Percentiles rank a stretch among this genome's conserved stretches.
Evolutionary conservation across 257 asterid genomes (phyloP).

Genomic region (Solanum medicagineum): DNA sequence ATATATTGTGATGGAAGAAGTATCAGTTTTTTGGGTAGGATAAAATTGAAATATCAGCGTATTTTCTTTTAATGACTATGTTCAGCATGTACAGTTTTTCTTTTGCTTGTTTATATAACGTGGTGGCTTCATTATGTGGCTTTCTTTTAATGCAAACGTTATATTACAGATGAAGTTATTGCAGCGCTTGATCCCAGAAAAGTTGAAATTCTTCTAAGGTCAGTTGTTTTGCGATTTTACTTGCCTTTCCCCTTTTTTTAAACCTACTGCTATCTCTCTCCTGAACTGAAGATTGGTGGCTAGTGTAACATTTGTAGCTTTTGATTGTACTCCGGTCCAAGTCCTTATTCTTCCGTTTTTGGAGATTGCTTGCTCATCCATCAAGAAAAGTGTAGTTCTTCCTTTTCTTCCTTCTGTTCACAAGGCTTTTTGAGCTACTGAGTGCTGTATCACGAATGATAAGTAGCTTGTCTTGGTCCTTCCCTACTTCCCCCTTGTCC

Average conservation of each 20-base stretch:
- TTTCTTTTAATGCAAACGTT: constrained; percentile 4
- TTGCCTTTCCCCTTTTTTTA: background rate
- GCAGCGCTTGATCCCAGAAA: constrained; percentile 87
- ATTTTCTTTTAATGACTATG: background rate
- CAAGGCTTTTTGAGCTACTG: background rate
- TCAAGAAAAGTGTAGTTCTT: background rate
- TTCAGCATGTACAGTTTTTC: background rate
- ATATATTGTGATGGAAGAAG: background rate
- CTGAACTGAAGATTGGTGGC: background rate
- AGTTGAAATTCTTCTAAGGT: constrained; percentile 92
- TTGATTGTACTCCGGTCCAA: background rate
- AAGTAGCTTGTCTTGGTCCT: background rate
- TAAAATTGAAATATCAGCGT: background rate
- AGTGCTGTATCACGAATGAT: background rate
- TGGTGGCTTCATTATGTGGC: constrained; percentile 7
- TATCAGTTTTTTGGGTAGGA: background rate
- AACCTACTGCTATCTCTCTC: background rate
- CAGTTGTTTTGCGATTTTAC: background rate
- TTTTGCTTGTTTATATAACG: background rate
- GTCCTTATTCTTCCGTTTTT: background rate
- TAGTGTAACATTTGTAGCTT: background rate
- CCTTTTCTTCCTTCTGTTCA: background rate
- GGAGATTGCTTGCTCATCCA: background rate
- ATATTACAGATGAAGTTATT: constrained; percentile 61
- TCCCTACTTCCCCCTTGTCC: background rate